These are phyloP conservation scores for Chlamydomonas sphaeroides DNA, from an alignment of 139 green algal genomes.

Conservation along the genomic window DNA sequence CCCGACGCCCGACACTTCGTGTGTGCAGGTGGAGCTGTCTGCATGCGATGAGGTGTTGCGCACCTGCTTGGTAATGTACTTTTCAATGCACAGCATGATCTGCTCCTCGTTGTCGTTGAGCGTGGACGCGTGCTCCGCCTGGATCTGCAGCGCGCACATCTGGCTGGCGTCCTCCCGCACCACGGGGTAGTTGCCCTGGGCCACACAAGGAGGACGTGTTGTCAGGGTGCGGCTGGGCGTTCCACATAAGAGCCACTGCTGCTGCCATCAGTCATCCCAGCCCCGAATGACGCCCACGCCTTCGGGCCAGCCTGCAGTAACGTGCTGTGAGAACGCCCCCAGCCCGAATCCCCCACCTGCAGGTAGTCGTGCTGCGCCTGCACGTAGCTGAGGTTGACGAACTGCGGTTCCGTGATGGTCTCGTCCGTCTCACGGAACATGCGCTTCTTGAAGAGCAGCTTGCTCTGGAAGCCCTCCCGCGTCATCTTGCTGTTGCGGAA, in stretches of 20 bases:
- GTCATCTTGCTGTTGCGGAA: slow-evolving; percentile 70
- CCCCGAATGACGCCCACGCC: no score
- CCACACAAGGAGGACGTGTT: no score
- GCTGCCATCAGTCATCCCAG: no score
- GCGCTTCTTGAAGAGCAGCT: slow-evolving; percentile 97
- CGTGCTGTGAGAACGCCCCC: not conserved
- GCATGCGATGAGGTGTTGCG: no score
- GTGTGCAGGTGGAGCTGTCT: no score
- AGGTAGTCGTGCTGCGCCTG: slow-evolving; percentile 94
- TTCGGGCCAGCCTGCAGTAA: no score
- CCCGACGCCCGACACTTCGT: no score
- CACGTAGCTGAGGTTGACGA: slow-evolving; percentile 95
- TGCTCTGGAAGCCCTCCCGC: slow-evolving; percentile 54
- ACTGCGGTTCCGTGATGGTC: slow-evolving; percentile 93
- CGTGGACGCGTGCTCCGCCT: slow-evolving; percentile 76
- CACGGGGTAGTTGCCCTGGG: slow-evolving; percentile 95
- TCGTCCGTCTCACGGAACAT: slow-evolving; percentile 98
- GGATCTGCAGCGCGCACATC: slow-evolving; percentile 90
- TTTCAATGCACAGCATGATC: slow-evolving; percentile 76
- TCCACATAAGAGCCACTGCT: no score
- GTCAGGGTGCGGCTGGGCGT: no score
- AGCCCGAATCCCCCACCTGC: slow-evolving; percentile 21
- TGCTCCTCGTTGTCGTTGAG: slow-evolving; percentile 69
- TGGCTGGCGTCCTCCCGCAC: slow-evolving; percentile 93
- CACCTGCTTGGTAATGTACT: slow-evolving; percentile 78